Percentiles rank a stretch among this genome's conserved stretches.
Conservation (phyloP, 2,329 filamentous ascomycete species). For the Botrytis squamosa region DNA sequence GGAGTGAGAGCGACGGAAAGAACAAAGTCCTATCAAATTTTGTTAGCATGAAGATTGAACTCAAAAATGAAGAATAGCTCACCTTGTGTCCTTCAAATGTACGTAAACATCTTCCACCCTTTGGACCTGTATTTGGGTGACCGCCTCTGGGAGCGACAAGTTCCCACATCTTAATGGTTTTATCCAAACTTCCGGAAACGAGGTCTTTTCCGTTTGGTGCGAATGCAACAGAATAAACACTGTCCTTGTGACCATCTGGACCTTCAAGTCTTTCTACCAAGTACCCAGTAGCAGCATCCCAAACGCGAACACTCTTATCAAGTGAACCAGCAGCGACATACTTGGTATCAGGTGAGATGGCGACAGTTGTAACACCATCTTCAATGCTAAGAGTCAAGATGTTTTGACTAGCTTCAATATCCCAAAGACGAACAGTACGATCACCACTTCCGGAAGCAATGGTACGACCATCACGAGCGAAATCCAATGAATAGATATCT, state of each 20-base stretch:
- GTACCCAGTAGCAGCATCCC: slow-evolving; percentile 85
- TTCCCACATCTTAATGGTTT: slow-evolving; percentile 99
- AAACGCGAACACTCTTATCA: slow-evolving; percentile 96
- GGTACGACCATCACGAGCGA: slow-evolving; percentile 86
- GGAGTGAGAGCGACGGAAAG: slow-evolving; percentile 93
- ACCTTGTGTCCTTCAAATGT: slow-evolving; percentile 97
- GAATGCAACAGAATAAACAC: slow-evolving; percentile 94
- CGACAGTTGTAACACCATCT: slow-evolving; percentile 95
- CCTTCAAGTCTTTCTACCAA: slow-evolving; percentile 90
- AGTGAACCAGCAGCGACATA: slow-evolving; percentile 93
- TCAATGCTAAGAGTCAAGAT: slow-evolving; percentile 87
- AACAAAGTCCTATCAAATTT: slow-evolving; percentile 76
- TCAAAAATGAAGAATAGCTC: slow-evolving; percentile 39
- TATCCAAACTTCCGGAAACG: slow-evolving; percentile 91
- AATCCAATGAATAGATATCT: slow-evolving; percentile 96
- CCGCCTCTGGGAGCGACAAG: slow-evolving; percentile 69
- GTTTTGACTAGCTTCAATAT: slow-evolving; percentile 81
- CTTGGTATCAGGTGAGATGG: slow-evolving; percentile 92
- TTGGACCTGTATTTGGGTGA: slow-evolving; percentile 64
- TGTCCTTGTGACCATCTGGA: slow-evolving; percentile 92
- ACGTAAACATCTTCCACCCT: slow-evolving; percentile 89
- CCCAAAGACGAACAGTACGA: slow-evolving; percentile 92
- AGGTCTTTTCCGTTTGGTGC: slow-evolving; percentile 90
- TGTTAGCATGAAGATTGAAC: slow-evolving; percentile 25
- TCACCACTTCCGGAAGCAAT: slow-evolving; percentile 97